Conservation (phyloP, 1,139 yeast species). For the Debaryomyces singareniensis region DNA sequence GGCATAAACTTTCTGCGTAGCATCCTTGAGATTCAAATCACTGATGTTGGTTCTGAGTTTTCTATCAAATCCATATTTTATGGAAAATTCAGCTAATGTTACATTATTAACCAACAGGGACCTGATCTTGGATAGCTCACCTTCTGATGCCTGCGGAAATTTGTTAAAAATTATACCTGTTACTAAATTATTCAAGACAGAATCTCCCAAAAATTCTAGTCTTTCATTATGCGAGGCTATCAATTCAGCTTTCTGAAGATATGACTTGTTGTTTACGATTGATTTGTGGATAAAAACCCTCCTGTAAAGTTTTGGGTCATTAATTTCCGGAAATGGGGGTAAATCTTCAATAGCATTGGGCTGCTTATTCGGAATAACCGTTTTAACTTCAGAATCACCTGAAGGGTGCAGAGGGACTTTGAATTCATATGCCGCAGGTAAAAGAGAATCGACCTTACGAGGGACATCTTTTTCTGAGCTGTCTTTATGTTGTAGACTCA, state of each 20-base stretch:
- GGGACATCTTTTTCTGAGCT: neutral
- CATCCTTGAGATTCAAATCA: constrained; percentile 26
- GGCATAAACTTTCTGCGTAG: constrained; percentile 54
- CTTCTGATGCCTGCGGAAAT: constrained; percentile 74
- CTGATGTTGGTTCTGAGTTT: constrained; percentile 45
- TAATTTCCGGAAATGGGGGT: constrained; percentile 68
- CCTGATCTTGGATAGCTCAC: constrained; percentile 69
- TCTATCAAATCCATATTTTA: constrained; percentile 63
- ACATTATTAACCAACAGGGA: constrained; percentile 70
- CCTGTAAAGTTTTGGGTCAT: constrained; percentile 50
- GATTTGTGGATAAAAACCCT: constrained; percentile 85
- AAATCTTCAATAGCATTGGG: neutral
- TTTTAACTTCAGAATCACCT: neutral
- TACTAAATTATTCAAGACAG: constrained; percentile 68
- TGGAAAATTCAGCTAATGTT: constrained; percentile 65
- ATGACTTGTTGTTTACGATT: constrained; percentile 51
- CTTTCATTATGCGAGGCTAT: constrained; percentile 77
- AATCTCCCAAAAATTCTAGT: constrained; percentile 89
- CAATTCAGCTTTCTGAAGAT: constrained; percentile 50
- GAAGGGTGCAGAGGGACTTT: neutral
- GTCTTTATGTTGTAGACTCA: constrained; percentile 1
- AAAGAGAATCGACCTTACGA: neutral
- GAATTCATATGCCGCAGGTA: neutral
- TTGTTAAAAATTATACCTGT: constrained; percentile 60
- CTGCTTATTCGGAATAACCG: neutral